phyloP scores from a whole-genome alignment of 257 asterid species.

The Nicotiana benthamiana region DNA sequence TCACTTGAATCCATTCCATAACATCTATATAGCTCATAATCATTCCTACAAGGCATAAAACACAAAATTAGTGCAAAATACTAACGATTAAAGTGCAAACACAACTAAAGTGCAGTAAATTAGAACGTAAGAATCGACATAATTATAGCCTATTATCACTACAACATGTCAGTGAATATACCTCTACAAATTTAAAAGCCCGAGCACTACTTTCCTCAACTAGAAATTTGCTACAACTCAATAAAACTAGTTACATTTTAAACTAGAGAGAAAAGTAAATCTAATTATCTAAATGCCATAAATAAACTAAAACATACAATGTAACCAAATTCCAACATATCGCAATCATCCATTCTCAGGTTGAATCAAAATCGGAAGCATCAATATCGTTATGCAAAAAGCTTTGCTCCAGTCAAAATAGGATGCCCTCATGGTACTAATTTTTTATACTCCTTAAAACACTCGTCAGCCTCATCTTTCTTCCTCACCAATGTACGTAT shows the following conservation, averaged over 20 bases:
- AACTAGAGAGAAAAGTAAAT: background rate
- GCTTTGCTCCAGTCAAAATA: slow-evolving; percentile 72
- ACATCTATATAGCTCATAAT: too few relatives aligned
- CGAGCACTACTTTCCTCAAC: slow-evolving; percentile 7
- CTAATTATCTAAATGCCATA: background rate
- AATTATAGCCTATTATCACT: too few relatives aligned
- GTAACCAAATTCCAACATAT: background rate
- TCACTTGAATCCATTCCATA: too few relatives aligned
- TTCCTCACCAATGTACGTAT: slow-evolving; percentile 64
- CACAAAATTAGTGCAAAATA: too few relatives aligned
- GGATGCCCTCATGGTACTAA: slow-evolving; percentile 87
- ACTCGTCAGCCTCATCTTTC: slow-evolving; percentile 65
- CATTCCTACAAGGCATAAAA: too few relatives aligned
- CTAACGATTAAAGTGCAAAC: too few relatives aligned
- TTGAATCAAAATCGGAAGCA: background rate
- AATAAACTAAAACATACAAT: background rate
- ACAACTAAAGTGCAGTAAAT: too few relatives aligned
- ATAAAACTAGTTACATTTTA: background rate
- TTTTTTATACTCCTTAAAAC: slow-evolving; percentile 61
- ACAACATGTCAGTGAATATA: background rate
- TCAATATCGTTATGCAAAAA: slow-evolving; percentile 28
- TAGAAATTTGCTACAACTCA: background rate
- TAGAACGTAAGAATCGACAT: too few relatives aligned
- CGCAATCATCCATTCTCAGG: background rate
- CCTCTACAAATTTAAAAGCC: background rate